Evolutionary conservation across 225 moss, liverwort and hornwort species (phyloP).

Genomic region (Asterella californica): DNA sequence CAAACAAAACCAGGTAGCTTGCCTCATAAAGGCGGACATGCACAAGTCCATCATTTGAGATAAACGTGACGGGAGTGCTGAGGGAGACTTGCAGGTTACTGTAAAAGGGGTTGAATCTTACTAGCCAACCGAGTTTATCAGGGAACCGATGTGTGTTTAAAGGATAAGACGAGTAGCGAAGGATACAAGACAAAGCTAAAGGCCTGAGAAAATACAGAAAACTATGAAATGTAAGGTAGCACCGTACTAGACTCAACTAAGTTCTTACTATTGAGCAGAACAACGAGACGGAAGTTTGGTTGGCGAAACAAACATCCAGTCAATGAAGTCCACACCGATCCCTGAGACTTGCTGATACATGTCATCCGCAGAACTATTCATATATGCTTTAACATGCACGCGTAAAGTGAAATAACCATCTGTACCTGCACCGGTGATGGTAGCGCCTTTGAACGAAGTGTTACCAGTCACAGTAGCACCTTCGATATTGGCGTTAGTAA

Average conservation of each 20-base stretch:
- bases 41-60: background rate
- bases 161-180: background rate
- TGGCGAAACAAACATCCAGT: background rate
- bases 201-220: background rate
- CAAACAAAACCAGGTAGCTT: background rate
- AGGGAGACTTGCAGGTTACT: background rate
- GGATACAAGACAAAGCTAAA: background rate
- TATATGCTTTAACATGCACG: background rate
- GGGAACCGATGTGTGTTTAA: background rate
- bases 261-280: background rate
- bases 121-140: background rate
- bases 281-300: background rate
- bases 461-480: slow-evolving; percentile 98
- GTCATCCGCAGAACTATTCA: background rate
- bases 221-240: background rate
- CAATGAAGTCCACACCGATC: background rate
- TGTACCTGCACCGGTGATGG: slow-evolving; percentile 92
- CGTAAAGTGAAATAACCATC: background rate
- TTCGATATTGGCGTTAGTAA: slow-evolving; percentile 92
- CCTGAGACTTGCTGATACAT: background rate
- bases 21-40: background rate
- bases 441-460: slow-evolving; percentile 82
- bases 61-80: background rate
- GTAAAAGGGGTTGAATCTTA: background rate
- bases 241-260: background rate